Base-by-base conservation (phyloP, 768 basidiomycete genomes). In the Punctularia strigosozonata region DNA sequence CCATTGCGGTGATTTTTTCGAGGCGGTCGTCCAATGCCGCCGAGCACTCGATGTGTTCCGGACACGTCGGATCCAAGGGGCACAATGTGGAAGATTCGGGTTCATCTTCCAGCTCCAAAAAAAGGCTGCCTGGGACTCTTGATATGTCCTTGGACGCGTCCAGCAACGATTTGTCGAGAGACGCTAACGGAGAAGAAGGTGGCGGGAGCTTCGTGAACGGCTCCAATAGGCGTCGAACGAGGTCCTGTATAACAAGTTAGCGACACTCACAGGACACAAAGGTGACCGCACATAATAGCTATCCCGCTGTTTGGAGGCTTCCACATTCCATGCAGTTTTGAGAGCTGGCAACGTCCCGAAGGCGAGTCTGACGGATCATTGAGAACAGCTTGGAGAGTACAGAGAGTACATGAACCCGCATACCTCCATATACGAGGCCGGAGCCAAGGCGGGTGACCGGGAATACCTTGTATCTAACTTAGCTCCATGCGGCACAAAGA, bases 371-470 rank as follows among this genome's bases (percentile, higher is more conserved):
- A 15, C 22, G 1, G 17, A 37, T 33, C 6, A 19, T 34, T 34
- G 33, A 34, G 35, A 15, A 28, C 39, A 21, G n/a, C n/a, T n/a
- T n/a, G n/a, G n/a, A n/a, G n/a, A n/a, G n/a, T n/a, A n/a, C n/a
- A n/a, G n/a, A n/a, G n/a, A n/a, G n/a, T n/a, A n/a, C n/a, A n/a
- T n/a, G n/a, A n/a, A n/a, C n/a, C n/a, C 28, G 60, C 77, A 53
- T 44, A 82, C 84, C 73, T 82, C 84, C 84, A 87, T 48, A 82
- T 65, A 31, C 80, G 68, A 21, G 83, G 80, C 30, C 84, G 70
- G 45, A 86, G 63, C 80, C 82, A 86, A 4, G 68, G 59, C 31
- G 84, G 84, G 48, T 80, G 68, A 46, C 81, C 73, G 36, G 83
- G 80, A 33, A 86, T 69, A 42, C 83, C 83, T 86, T 22, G 14